Evolutionary conservation across 192 early-diverging fungal genomes (phyloP).

Genomic region (Powellomyces hirtus): DNA sequence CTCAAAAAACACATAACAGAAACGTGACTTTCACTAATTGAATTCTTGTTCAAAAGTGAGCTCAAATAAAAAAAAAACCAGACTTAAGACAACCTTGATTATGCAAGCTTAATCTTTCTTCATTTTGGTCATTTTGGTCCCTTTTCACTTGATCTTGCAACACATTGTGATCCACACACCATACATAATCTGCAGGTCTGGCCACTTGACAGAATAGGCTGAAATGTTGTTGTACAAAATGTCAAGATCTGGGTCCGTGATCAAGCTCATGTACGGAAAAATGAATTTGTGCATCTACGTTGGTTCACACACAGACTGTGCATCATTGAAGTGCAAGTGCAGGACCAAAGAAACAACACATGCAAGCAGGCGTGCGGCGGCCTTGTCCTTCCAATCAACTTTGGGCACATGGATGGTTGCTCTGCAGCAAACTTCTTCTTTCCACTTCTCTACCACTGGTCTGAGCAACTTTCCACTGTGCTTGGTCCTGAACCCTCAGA

Average conservation of each 20-base stretch:
- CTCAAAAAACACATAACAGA: too few species aligned
- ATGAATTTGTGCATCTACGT: neutral
- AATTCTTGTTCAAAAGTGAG: too few species aligned
- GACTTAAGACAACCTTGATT: too few species aligned
- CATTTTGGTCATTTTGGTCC: neutral
- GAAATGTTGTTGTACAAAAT: neutral
- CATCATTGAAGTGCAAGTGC: neutral
- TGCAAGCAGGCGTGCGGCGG: neutral
- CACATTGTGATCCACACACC: neutral
- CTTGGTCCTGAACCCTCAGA: neutral
- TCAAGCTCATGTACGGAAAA: neutral
- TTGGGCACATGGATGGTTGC: neutral
- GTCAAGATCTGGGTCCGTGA: neutral
- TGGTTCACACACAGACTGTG: neutral
- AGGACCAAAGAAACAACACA: neutral
- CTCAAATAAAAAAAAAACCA: too few species aligned
- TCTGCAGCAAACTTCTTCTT: neutral
- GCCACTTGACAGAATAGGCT: neutral
- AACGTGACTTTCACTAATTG: too few species aligned
- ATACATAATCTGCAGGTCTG: neutral
- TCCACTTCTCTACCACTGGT: neutral
- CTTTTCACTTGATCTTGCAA: neutral
- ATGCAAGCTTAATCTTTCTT: neutral
- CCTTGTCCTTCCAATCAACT: neutral
- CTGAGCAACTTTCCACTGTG: neutral